Evolutionary conservation across 2,329 filamentous ascomycete species (phyloP), one percentile per base, ranked within the genome.

Genomic region (Diaporthe longicolla): DNA sequence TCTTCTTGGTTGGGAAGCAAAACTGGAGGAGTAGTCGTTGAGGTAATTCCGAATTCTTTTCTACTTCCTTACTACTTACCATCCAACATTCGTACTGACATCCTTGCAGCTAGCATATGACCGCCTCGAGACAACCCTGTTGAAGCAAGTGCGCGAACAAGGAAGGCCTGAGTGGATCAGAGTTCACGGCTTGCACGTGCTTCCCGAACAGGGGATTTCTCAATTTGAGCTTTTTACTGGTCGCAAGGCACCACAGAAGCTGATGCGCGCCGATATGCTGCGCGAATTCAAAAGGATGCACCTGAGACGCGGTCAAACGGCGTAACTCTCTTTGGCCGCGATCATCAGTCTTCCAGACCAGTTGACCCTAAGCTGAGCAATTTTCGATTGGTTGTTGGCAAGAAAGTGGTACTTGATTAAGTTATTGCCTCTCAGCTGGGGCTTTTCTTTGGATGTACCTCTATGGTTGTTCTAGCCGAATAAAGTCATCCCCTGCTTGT

Each of bases 171-270:
- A 89, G 76, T 92, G 89, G 89, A 88, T 90, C 5, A 82, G 89
- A 58, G 85, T 91, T 73, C 88, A 91, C 76, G 90, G 89, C 0
- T 81, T 92, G 17, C 89, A 91, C 76, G 86, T 91, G 70, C 82
- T 92, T 13, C 88, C 88, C 1, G 90, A 92, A 79, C 89, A 91
- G 78, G 90, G 88, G 0, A 89, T 89, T 80, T 89, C 89, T 4
- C 90, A 91, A 76, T 92, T 91, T 77, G 90, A 92, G 80, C 81
- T 91, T 10, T 90, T 91, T 79, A 91, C 90, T 0, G 89, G 89
- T 5, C 85, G 89, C 57, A 85, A 88, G 76, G 89, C 89, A 24
- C 90, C 90, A 11, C 83, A 88, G 19, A 82, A 85, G 54, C 79
- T 89, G 29, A 92, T 92, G 90, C 59, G 59, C 17, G n/a, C 58